Conservation (phyloP, 2,329 filamentous ascomycete species). For the Neofusicoccum parvum region DNA sequence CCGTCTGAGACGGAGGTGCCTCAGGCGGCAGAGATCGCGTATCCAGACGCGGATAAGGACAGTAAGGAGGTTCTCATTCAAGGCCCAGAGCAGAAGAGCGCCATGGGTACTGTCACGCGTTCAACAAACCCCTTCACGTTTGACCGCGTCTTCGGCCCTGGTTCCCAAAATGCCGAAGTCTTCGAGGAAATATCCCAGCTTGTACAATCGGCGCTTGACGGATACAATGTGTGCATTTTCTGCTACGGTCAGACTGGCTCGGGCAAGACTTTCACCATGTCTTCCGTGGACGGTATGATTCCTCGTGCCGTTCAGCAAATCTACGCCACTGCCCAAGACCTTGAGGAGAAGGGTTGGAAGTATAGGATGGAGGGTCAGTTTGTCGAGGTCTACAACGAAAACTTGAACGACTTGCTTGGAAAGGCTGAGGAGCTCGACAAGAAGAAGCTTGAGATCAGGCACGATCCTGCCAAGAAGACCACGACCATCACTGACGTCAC, state of each 20-base stretch:
- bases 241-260: conserved; percentile 98
- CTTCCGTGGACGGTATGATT: conserved; percentile 89
- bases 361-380: conserved; percentile 96
- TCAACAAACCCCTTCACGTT: conserved; percentile 88
- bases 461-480: conserved; percentile 79
- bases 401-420: conserved; percentile 85
- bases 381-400: conserved; percentile 97
- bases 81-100: conserved; percentile 81
- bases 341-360: conserved; percentile 89
- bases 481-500: conserved; percentile 81
- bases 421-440: conserved; percentile 71
- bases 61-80: conserved; percentile 83
- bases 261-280: conserved; percentile 98
- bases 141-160: conserved; percentile 85
- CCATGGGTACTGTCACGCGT: conserved; percentile 72
- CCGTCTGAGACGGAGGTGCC: conserved; percentile 63
- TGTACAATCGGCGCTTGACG: conserved; percentile 92
- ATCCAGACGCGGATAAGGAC: conserved; percentile 78
- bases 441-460: conserved; percentile 86
- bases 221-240: conserved; percentile 98
- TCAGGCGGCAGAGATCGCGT: conserved; percentile 72
- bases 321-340: conserved; percentile 78
- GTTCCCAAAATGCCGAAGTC: conserved; percentile 77
- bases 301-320: conserved; percentile 91
- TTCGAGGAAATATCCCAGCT: conserved; percentile 97